Evolutionary conservation across 257 asterid genomes (phyloP).

Genomic region (Ehretia macrophylla): DNA sequence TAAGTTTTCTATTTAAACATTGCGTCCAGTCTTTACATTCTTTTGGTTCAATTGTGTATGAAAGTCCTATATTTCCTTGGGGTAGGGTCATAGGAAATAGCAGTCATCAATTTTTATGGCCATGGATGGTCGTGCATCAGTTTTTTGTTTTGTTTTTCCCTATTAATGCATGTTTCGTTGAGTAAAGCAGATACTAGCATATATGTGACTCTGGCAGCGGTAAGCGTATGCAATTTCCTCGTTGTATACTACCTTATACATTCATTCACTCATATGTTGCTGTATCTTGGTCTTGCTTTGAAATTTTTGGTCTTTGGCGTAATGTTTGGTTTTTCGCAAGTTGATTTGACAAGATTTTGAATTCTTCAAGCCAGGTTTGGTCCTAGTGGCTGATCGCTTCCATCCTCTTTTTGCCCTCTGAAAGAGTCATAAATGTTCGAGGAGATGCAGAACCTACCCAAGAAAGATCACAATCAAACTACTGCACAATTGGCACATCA

Average conservation of each 20-base stretch:
- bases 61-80: background rate
- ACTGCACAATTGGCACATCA: conserved; percentile 24
- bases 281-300: too few relatives aligned
- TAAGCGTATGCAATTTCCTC: too few relatives aligned
- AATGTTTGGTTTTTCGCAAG: too few relatives aligned
- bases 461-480: conserved; percentile 22
- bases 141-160: background rate
- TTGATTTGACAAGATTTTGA: background rate
- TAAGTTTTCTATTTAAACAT: too few relatives aligned
- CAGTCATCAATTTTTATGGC: background rate
- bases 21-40: background rate
- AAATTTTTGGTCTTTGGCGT: too few relatives aligned
- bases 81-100: background rate
- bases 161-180: background rate
- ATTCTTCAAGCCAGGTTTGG: background rate
- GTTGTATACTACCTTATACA: too few relatives aligned
- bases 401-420: too few relatives aligned
- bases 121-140: background rate
- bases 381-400: too few relatives aligned
- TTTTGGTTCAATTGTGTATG: background rate
- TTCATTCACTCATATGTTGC: too few relatives aligned
- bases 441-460: conserved; percentile 25
- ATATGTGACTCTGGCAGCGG: too few relatives aligned
- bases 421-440: background rate
- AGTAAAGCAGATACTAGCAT: too few relatives aligned